Evolutionary conservation across 768 basidiomycete species (phyloP), one percentile per base, ranked within the genome.

Genomic region (Lactarius trivialis): DNA sequence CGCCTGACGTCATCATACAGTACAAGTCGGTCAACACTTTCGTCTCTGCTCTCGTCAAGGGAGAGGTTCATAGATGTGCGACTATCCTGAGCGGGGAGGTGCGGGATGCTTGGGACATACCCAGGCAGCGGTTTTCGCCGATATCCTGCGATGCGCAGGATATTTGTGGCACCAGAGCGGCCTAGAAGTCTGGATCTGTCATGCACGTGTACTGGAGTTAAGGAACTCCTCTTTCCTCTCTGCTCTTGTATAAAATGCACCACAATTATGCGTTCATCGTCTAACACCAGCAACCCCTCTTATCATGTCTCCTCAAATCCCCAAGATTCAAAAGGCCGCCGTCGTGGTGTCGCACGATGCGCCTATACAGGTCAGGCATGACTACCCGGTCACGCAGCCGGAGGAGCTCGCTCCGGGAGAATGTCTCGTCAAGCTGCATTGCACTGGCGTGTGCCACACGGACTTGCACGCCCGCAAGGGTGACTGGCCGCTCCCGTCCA

Each of bases 401-500:
- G 73, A 76, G 19, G 76, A 85, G 4, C 86, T 89, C 70, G 74
- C 72, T 0, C 85, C 85, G 0, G 85, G 85, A 51, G 85, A 90
- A 73, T 88, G 86, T 70, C 84, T 92, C 66, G 77, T 93, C 72
- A 86, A 88, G 73, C 77, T 93, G 70, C 78, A 80, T 37, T 86
- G 82, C 75, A 85, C 87, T 7, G 91, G 91, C 60, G 89, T 92
- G n/a, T 93, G 91, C 74, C 90, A 92, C 70, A 89, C 88, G 3
- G 91, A 93, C 69, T 79, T 91, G 15, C 91, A 93, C 68, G 86
- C 86, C 30, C 82, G 82, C 39, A 73, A 81, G 41, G 83, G 82
- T 49, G 93, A 94, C 70, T 94, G 93, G 93, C 93, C 93, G 0
- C 60, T 89, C 11, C 73, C 79, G n/a, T 77, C 83, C 36, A 81